Base-by-base conservation (phyloP, 352 stramenopile genomes). In the Pythium aphanidermatum region DNA sequence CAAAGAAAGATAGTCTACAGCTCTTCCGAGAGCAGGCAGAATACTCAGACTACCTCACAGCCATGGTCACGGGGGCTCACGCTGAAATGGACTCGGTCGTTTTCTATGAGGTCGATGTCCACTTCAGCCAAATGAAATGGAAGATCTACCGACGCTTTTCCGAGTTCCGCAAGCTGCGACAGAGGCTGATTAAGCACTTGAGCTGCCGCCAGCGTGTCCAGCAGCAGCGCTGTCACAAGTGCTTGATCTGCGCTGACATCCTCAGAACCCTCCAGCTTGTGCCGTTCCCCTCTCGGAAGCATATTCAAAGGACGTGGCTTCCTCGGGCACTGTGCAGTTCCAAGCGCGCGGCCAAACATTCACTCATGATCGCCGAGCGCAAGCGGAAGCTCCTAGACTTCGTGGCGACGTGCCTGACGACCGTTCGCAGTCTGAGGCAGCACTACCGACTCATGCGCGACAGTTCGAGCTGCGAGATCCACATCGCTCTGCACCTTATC, bases 11-110 rank as follows among this genome's bases (percentile, higher is more conserved):
- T 11, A n/a, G n/a, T n/a, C 58, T 86, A 2, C 60, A 62, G 13
- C 46, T 86, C 9, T 83, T 87, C 42, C 74, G 72, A 2, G 74
- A 87, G 29, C 72, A 89, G 44, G 75, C 78, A 19, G 78, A 90
- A 55, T 90, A 90, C 56, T 90, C 78, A 26, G 78, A 90, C 45
- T 87, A 90, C 60, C 48, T 90, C 37, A 60, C 56, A 6, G 67
- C 69, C 24, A 32, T 52, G 7, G 29, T 84, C 31, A 82, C 68
- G 0, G 60, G 69, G 4, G 44, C 67, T 4, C 77, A 86, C 46
- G 41, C 63, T 11, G 61, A 84, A 33, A 54, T 68, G 21, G 67
- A 87, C 35, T 58, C 63, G 10, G 66, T 86, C 14, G 69, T 87
- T 11, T 83, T 74, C 32, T 90, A 90, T 31, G 58, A 78, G 26